A percentile compares a stretch with the other conserved stretches of the same genome.
Evolutionary conservation across 257 asterid genomes (phyloP).

Genomic region (Linaria vulgaris): DNA sequence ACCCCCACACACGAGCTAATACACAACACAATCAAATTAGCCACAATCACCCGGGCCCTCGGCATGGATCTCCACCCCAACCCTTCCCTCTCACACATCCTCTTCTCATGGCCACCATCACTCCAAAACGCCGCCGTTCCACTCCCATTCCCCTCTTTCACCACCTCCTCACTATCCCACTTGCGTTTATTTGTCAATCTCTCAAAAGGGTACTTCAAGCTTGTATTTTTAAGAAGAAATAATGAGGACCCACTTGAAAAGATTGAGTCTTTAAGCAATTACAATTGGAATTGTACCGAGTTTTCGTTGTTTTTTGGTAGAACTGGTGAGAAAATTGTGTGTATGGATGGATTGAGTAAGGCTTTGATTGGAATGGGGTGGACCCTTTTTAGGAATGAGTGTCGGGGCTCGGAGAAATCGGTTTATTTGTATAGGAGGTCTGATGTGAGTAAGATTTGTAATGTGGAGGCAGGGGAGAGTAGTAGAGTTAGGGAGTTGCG

Average conservation of each 20-base stretch:
- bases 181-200: conserved; percentile 54
- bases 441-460: conserved; percentile 37
- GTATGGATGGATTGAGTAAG: conserved; percentile 55
- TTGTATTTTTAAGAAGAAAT: conserved; percentile 47
- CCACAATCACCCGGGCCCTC: conserved; percentile 49
- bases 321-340: conserved; percentile 40
- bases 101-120: conserved; percentile 59
- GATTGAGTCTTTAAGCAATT: conserved; percentile 41
- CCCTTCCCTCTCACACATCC: conserved; percentile 61
- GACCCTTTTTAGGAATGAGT: conserved; percentile 50
- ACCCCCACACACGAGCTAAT: conserved; percentile 54
- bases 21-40: conserved; percentile 52
- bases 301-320: conserved; percentile 33
- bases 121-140: conserved; percentile 52
- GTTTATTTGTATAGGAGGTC: conserved; percentile 44
- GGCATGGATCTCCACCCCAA: conserved; percentile 69
- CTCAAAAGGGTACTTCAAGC: conserved; percentile 56
- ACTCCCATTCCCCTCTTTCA: conserved; percentile 62
- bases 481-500: conserved; percentile 61
- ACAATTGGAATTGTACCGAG: conserved; percentile 50
- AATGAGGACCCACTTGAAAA: conserved; percentile 33
- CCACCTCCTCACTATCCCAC: conserved; percentile 50
- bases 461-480: conserved; percentile 30
- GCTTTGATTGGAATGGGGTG: conserved; percentile 66
- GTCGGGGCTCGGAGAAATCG: conserved; percentile 21